Base-by-base conservation (phyloP, 441 rosid genomes). In the Corymbia calophylla region DNA sequence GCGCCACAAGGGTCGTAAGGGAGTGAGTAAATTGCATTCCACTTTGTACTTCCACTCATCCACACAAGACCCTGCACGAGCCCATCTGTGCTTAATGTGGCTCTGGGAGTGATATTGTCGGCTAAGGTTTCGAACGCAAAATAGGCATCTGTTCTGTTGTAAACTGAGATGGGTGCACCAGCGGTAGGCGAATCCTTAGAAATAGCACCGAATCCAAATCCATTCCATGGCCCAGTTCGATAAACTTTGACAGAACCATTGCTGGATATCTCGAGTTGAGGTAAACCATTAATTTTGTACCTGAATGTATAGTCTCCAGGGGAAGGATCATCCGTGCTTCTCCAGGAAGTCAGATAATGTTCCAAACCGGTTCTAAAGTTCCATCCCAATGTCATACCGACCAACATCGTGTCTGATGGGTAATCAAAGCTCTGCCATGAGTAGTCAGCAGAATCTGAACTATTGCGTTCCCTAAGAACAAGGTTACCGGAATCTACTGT, bases 131-230 rank as follows among this genome's bases (percentile, higher is more conserved):
- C 86, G 5, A 86, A 0, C 3, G 31, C 60, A 62, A 2, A n/a
- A 87, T 73, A 89, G 55, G 14, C n/a, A 44, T 58, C 87, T 1
- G 89, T 77, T 29, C n/a, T 53, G 3, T 87, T 89, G 55, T 16
- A 9, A 16, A 89, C 32, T 23, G 25, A 10, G 29, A 35, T 8
- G 32, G 64, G 0, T 48, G 16, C 56, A 70, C 2, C 70, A 80
- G 49, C 35, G 4, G 13, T 4, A 4, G 5, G 0, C 0, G 32
- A 2, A 15, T 0, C 5, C 1, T 0, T 5, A 16, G 10, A 0
- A 2, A 17, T 0, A 21, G 10, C 53, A 10, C 25, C 1, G 44
- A 55, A 7, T 81, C 31, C 48, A 7, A 47, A 8, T 49, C 91
- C 91, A 44, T 73, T 48, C 87, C 80, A 87, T 14, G 77, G 89